Percentiles rank a stretch among this genome's conserved stretches.
phyloP scores from a whole-genome alignment of 2,329 filamentous ascomycete species.

The Apiospora aurea region DNA sequence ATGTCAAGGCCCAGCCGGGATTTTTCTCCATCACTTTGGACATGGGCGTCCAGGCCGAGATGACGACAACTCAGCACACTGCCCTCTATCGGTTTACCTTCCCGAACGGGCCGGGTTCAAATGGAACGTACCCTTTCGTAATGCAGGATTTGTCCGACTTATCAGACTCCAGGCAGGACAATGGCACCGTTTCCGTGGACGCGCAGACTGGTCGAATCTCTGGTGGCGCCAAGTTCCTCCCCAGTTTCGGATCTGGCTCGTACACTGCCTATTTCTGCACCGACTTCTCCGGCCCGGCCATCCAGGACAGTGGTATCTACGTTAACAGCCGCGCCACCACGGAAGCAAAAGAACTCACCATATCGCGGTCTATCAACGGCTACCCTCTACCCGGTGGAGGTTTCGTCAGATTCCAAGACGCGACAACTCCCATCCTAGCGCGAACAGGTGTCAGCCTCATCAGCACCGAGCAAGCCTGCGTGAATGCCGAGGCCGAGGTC shows the following conservation, averaged over 20 bases:
- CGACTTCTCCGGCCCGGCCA: constrained; percentile 65
- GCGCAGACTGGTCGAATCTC: constrained; percentile 64
- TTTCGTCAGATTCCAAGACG: constrained; percentile 66
- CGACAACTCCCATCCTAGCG: constrained; percentile 61
- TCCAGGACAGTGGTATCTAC: constrained; percentile 69
- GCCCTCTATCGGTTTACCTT: constrained; percentile 73
- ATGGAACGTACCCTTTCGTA: constrained; percentile 62
- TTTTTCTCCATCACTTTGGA: constrained; percentile 69
- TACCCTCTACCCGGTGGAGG: constrained; percentile 67
- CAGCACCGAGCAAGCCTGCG: constrained; percentile 69
- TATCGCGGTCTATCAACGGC: constrained; percentile 58
- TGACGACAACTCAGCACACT: constrained; percentile 71
- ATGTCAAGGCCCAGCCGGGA: constrained; percentile 65
- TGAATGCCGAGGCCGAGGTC: constrained; percentile 73
- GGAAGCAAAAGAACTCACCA: constrained; percentile 53
- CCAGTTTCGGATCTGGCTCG: constrained; percentile 69
- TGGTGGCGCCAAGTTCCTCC: constrained; percentile 66
- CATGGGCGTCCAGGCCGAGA: constrained; percentile 66
- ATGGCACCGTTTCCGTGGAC: constrained; percentile 64
- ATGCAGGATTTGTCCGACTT: constrained; percentile 72
- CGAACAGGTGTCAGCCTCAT: constrained; percentile 76
- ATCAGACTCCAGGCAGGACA: constrained; percentile 64
- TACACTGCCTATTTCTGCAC: constrained; percentile 71
- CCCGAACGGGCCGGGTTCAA: constrained; percentile 47
- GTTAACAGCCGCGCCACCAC: constrained; percentile 61